Conservation (phyloP, 2,329 filamentous ascomycete species). For the Cytospora schulzeri region DNA sequence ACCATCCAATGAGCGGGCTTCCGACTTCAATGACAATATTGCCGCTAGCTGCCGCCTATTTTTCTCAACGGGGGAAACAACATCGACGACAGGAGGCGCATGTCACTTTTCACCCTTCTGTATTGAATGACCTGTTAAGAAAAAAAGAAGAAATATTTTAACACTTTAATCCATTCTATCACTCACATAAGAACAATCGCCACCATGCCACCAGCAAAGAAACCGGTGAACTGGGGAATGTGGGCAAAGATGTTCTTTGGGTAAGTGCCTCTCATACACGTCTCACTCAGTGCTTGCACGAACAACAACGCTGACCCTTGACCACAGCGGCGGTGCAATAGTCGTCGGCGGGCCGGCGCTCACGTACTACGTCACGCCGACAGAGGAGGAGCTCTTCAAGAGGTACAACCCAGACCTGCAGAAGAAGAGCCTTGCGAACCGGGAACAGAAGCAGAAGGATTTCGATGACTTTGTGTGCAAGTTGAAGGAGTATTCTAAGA, state of each 20-base stretch:
- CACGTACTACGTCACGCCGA: conserved; percentile 77
- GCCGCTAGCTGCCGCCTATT: conserved; percentile 20
- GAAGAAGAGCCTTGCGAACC: conserved; percentile 78
- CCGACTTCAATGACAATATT: conserved; percentile 18
- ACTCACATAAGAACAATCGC: neutral
- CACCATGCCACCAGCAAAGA: conserved; percentile 44
- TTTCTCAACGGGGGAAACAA: conserved; percentile 10
- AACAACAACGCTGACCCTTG: conserved; percentile 19
- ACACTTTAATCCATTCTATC: neutral
- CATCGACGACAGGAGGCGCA: conserved; percentile 13
- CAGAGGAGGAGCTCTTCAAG: conserved; percentile 89
- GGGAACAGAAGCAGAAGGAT: conserved; percentile 75
- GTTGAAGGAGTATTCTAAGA: conserved; percentile 87
- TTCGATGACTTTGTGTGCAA: conserved; percentile 85
- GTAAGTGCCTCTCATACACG: conserved; percentile 59
- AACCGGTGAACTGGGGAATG: conserved; percentile 56
- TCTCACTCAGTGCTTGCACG: neutral
- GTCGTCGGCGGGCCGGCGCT: conserved; percentile 84
- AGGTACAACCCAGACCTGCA: conserved; percentile 95
- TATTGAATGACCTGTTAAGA: neutral
- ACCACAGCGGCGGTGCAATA: conserved; percentile 66
- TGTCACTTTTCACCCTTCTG: neutral
- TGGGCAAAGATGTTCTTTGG: conserved; percentile 71
- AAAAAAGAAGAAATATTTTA: neutral
- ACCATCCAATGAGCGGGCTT: conserved; percentile 16